These are phyloP conservation scores for Blastobotrys arbuscula DNA, from an alignment of 1,139 yeast species.

Conservation along the genomic window DNA sequence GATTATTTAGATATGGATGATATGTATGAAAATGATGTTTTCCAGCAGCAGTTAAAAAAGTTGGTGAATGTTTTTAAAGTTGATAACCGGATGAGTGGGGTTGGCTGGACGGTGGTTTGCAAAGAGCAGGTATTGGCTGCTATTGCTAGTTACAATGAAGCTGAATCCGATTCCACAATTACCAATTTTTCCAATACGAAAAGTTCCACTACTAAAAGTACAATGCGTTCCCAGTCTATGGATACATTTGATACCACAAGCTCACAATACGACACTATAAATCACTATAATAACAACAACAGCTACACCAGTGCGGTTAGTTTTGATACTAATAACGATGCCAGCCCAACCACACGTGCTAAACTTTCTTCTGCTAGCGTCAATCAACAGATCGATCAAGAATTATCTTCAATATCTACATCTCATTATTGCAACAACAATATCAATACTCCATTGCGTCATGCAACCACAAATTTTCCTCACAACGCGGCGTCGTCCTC, in stretches of 20 bases:
- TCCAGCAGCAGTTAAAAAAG: slow-evolving; percentile 7
- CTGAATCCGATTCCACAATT: not conserved
- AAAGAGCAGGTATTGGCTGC: not conserved
- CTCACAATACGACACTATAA: not conserved
- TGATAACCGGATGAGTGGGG: slow-evolving; percentile 4
- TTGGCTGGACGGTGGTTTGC: not conserved
- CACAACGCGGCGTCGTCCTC: no score
- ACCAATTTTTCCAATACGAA: not conserved
- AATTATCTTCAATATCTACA: no score
- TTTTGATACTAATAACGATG: no score
- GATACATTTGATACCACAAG: not conserved
- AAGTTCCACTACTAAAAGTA: not conserved
- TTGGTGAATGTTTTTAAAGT: slow-evolving; percentile 12
- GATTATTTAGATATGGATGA: slow-evolving; percentile 1
- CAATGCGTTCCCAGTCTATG: not conserved
- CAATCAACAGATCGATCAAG: no score
- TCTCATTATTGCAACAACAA: no score
- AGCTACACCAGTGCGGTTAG: no score
- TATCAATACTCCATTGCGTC: no score
- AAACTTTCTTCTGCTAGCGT: no score
- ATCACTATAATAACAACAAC: no score
- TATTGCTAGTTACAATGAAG: not conserved
- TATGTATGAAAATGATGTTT: slow-evolving; percentile 5
- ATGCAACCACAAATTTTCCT: no score
- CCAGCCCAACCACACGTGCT: no score